Percentiles rank a stretch among this genome's conserved stretches.
phyloP scores from a whole-genome alignment of 225 moss, liverwort and hornwort genomes.

The Marchantia polymorpha region DNA sequence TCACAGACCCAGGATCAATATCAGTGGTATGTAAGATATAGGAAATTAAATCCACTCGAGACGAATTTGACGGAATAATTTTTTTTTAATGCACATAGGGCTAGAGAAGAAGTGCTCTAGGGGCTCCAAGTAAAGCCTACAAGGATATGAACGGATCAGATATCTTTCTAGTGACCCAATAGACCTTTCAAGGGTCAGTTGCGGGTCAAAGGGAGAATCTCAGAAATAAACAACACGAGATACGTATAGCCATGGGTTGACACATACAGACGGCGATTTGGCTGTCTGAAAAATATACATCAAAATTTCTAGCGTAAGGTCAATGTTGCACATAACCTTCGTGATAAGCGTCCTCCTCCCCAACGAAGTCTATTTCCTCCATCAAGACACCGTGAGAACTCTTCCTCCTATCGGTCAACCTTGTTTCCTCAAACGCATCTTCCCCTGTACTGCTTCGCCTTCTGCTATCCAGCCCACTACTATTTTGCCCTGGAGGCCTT shows the following conservation, averaged over 20 bases:
- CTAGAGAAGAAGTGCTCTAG: too few species aligned
- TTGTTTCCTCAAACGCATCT: conserved; percentile 39
- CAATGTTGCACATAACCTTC: conserved; percentile 43
- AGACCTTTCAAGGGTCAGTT: not conserved
- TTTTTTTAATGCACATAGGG: too few species aligned
- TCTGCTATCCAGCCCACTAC: conserved; percentile 39
- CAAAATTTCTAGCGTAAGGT: conserved; percentile 3
- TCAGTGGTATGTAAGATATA: too few species aligned
- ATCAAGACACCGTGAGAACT: conserved; percentile 42
- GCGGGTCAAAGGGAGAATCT: not conserved
- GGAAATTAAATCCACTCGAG: too few species aligned
- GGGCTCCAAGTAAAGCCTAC: not conserved
- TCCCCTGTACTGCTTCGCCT: conserved; percentile 40
- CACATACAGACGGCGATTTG: not conserved
- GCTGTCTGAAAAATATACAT: conserved; percentile 8
- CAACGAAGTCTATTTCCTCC: conserved; percentile 45
- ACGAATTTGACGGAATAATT: not conserved
- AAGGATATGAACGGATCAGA: not conserved
- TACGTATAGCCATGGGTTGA: not conserved
- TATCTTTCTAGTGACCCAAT: not conserved
- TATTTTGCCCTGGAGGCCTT: not conserved
- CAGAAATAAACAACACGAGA: not conserved
- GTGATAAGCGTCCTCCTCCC: conserved; percentile 46
- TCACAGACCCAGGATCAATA: too few species aligned
- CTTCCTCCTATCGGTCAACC: conserved; percentile 42